Evolutionary conservation across 345 rosid genomes (phyloP), one percentile per base, ranked within the genome.

Genomic region (Eucalyptus camaldulensis): DNA sequence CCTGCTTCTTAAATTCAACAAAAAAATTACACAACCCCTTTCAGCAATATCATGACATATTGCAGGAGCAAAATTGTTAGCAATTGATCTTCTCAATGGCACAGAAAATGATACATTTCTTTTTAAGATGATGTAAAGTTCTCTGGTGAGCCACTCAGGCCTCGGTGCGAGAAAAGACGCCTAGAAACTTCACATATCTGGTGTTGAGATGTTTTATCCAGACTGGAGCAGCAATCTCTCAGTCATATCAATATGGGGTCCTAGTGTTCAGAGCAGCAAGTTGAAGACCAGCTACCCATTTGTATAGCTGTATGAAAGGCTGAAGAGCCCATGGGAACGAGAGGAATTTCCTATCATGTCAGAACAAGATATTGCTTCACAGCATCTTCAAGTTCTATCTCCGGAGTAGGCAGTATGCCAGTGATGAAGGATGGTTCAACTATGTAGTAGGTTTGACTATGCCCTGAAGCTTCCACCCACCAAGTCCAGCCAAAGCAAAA

Each of bases 391-490:
- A 40, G 27, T 40, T 76, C 85, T 72, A 40, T 44, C 47, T 40
- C 85, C 5, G 5, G 29, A 76, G 27, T 19, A 10, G 45, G 83
- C 83, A 76, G 54, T 86, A 53, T 29, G 27, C 40, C 67, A 31
- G 65, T 86, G 17, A 51, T 47, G 56, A 65, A 65, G 47, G 51
- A 27, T 43, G 54, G 11, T 62, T 49, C 29, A 31, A 27, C 43
- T 80, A 90, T 33, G 93, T 80, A 87, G 91, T 91, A 40, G 99
- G 99, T 91, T 96, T 94, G 90, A 96, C 97, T 58, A 96, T 91
- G 90, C 97, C 97, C 56, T 94, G 95, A 90, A 98, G 98, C 92
- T 95, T 95, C 99, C 99, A 97, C 85, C 99, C 99, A 5, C 99
- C 99, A 86, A 93, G 94, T 88, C 99, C 99, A 47, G 99, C 97